These are phyloP conservation scores for Russula earlei DNA, from an alignment of 768 basidiomycete genomes.

Conservation along the genomic window DNA sequence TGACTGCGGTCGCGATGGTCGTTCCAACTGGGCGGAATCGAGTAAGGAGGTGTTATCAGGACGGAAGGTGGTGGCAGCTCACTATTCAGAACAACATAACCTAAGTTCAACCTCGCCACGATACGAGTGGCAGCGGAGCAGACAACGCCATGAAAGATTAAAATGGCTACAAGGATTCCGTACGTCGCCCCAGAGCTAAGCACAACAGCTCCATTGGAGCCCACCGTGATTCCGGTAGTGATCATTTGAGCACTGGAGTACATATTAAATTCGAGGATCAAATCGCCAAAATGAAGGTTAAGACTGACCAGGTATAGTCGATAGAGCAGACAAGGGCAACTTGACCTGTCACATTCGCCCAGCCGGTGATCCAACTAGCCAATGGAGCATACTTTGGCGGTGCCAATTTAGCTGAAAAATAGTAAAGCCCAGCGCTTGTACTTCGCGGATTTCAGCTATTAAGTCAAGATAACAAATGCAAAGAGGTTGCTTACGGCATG, in stretches of 20 bases:
- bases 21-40: slow-evolving; percentile 42
- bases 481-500: slow-evolving; percentile 46
- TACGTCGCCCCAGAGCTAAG: slow-evolving; percentile 55
- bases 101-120: slow-evolving; percentile 58
- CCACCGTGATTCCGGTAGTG: slow-evolving; percentile 56
- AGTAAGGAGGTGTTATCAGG: neutral
- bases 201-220: slow-evolving; percentile 41
- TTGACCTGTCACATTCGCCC: slow-evolving; percentile 70
- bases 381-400: slow-evolving; percentile 51
- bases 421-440: slow-evolving; percentile 71
- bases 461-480: neutral
- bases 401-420: slow-evolving; percentile 68
- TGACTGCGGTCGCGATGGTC: slow-evolving; percentile 50
- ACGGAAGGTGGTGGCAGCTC: slow-evolving; percentile 20
- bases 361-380: slow-evolving; percentile 60
- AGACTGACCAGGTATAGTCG: slow-evolving; percentile 53
- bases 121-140: slow-evolving; percentile 61
- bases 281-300: neutral
- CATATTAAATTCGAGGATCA: neutral
- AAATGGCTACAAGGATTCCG: slow-evolving; percentile 54
- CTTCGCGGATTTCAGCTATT: slow-evolving; percentile 27
- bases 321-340: slow-evolving; percentile 64
- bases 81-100: slow-evolving; percentile 61
- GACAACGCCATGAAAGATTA: slow-evolving; percentile 58
- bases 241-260: slow-evolving; percentile 62